Base-by-base conservation (phyloP, 2,329 filamentous ascomycete genomes). In the Berkeleyomyces rouxiae region DNA sequence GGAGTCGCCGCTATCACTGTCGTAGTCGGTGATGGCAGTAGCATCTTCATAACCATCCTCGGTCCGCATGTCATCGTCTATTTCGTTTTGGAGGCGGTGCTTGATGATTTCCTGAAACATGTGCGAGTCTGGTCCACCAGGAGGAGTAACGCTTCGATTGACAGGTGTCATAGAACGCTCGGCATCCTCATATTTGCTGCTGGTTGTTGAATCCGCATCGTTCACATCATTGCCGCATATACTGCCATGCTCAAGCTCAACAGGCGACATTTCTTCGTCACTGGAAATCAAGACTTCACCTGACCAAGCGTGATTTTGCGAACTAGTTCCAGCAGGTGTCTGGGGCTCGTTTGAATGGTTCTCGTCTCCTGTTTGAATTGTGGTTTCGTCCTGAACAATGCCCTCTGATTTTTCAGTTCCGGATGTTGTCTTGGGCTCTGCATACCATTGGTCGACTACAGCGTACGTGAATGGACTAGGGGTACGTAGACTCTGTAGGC, bases 381-480 rank as follows among this genome's bases (percentile, higher is more conserved):
- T 49, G 37, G 44, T 16, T 39, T 33, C 16, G 39, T 39, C 44
- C 36, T 58, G 37, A 10, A n/a, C 23, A 33, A 66, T 65, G 2
- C 67, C 66, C n/a, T 62, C 65, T 2, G 63, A 60, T 5, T 67
- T 68, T 7, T 69, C 67, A 33, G 69, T 65, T 7, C 7, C 13
- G 4, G 51, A 13, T 37, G 51, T 37, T 55, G 68, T 68, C 11
- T 66, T 67, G 6, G 71, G 64, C 39, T 73, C 73, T 0, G 72
- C 70, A 65, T 77, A 77, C 77, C 77, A 79, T 63, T 80, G 78
- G 55, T 85, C 82, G 43, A 77, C 71, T 39, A 72, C 76, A 2
- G 88, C 82, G 67, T 88, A 82, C 0, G 87, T 91, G 69, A 95
- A 88, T 0, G 88, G 90, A 69, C 86, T 93, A 0, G 85, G 84